Evolutionary conservation across 495 filamentous ascomycete species (phyloP).

Genomic region (Talaromyces stipitatus): DNA sequence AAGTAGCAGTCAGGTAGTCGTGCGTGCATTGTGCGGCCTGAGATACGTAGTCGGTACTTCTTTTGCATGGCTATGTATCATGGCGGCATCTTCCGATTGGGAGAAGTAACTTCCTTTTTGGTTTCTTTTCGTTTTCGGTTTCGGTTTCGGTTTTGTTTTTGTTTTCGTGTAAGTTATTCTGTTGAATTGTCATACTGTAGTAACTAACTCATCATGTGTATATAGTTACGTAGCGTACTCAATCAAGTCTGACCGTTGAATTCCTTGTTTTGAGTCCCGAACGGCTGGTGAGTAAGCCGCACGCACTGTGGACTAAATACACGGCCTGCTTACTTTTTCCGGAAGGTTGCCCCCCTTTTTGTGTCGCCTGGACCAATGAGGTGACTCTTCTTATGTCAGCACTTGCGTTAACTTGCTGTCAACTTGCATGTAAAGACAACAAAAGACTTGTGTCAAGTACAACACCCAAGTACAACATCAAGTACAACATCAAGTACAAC

Average conservation of each 20-base stretch:
- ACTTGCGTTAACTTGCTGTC: too few relatives aligned
- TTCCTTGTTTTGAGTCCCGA: neutral
- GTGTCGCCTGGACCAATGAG: neutral
- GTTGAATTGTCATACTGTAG: too few relatives aligned
- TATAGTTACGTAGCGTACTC: neutral
- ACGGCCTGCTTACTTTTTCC: neutral
- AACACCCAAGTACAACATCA: too few relatives aligned
- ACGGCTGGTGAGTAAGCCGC: neutral
- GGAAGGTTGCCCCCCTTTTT: neutral
- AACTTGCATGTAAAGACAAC: too few relatives aligned
- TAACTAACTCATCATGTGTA: neutral
- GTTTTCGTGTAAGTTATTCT: too few relatives aligned
- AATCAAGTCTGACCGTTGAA: neutral
- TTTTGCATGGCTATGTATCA: neutral
- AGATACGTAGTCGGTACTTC: neutral
- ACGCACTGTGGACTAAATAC: neutral
- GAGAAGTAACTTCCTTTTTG: neutral
- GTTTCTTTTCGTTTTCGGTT: neutral
- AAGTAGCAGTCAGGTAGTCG: neutral
- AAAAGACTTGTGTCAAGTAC: too few relatives aligned
- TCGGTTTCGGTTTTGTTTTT: neutral
- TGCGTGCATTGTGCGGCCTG: neutral
- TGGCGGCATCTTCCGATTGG: neutral
- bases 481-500: too few relatives aligned
- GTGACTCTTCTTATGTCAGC: neutral